Evolutionary conservation across 2,329 filamentous ascomycete genomes (phyloP).

Genomic region (Hypoxylon sp.): DNA sequence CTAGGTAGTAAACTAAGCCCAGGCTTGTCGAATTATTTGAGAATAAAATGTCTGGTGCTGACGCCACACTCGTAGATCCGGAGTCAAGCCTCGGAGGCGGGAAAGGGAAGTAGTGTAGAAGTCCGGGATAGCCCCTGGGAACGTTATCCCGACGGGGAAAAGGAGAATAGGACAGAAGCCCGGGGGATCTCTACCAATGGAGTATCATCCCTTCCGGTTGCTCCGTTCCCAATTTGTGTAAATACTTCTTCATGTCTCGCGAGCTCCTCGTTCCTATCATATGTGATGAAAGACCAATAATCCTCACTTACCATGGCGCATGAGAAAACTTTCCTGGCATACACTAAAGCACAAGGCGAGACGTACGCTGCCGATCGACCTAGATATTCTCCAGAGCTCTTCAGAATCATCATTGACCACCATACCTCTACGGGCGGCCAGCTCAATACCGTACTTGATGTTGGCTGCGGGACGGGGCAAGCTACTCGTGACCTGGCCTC

Average conservation of each 20-base stretch:
- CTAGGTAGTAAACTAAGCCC: background rate
- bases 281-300: background rate
- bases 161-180: background rate
- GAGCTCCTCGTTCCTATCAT: background rate
- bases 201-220: background rate
- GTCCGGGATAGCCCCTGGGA: background rate
- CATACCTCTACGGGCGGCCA: conserved; percentile 64
- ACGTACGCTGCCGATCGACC: conserved; percentile 57
- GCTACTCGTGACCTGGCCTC: conserved; percentile 62
- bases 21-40: background rate
- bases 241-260: background rate
- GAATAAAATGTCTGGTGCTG: background rate
- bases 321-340: conserved; percentile 1
- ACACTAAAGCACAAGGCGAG: conserved; percentile 1
- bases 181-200: background rate
- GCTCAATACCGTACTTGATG: conserved; percentile 63
- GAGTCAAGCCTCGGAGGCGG: background rate
- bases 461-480: conserved; percentile 71
- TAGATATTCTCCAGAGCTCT: conserved; percentile 63
- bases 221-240: background rate
- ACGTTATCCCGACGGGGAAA: background rate
- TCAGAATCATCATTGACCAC: conserved; percentile 62
- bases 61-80: background rate
- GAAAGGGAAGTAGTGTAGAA: background rate
- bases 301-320: background rate